phyloP scores from a whole-genome alignment of 2,329 filamentous ascomycete genomes.

The Pseudogymnoascus sp. region DNA sequence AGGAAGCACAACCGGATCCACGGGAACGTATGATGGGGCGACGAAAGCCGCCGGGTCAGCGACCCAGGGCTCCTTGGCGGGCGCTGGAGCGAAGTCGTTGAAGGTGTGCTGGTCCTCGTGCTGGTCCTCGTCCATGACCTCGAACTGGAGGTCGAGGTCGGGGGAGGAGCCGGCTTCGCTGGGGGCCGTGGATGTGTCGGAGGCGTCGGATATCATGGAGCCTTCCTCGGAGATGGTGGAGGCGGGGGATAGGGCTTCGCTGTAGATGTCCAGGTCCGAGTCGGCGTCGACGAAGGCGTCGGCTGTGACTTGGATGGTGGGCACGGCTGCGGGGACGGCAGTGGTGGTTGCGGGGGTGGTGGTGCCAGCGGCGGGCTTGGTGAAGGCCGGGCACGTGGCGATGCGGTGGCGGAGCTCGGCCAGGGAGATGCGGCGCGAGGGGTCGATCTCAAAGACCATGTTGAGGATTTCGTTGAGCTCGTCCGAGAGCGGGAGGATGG shows the following conservation, averaged over 20 bases:
- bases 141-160: constrained; percentile 15
- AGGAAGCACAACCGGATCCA: constrained; percentile 16
- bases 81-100: constrained; percentile 9
- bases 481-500: constrained; percentile 82
- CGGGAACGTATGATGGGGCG: constrained; percentile 12
- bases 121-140: constrained; percentile 7
- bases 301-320: constrained; percentile 10
- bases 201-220: constrained; percentile 39
- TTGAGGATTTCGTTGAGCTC: constrained; percentile 83
- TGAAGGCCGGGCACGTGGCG: constrained; percentile 47
- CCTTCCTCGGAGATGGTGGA: constrained; percentile 45
- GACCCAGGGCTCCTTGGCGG: not conserved
- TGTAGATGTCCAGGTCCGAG: constrained; percentile 36
- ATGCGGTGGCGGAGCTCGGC: constrained; percentile 72
- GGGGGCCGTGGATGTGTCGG: constrained; percentile 20
- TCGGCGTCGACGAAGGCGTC: constrained; percentile 16
- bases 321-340: constrained; percentile 13
- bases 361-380: constrained; percentile 1
- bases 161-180: constrained; percentile 17
- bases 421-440: constrained; percentile 72
- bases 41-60: constrained; percentile 10
- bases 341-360: constrained; percentile 13
- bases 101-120: constrained; percentile 3
- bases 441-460: constrained; percentile 80
- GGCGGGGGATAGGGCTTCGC: constrained; percentile 41